Evolutionary conservation across 148 eudicot genomes (phyloP).

Genomic region (Oxyria digyna): DNA sequence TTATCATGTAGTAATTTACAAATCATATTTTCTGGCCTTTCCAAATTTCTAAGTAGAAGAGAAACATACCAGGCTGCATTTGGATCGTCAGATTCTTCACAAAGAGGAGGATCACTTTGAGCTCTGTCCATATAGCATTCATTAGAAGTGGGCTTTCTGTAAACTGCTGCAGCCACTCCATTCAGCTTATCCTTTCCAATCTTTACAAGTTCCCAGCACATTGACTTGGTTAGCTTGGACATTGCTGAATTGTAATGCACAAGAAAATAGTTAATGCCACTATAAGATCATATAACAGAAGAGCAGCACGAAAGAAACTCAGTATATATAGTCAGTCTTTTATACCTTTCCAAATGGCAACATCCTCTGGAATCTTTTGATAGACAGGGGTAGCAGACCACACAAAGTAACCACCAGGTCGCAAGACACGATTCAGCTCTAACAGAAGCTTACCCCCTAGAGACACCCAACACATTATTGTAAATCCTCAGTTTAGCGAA

Average conservation of each 20-base stretch:
- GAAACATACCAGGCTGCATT: conserved; percentile 48
- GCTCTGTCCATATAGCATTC: conserved; percentile 56
- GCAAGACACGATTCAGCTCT: conserved; percentile 58
- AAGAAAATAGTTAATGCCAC: background rate
- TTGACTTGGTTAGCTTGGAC: conserved; percentile 45
- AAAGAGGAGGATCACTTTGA: conserved; percentile 31
- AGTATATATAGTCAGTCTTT: conserved; percentile 27
- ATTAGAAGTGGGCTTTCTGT: conserved; percentile 50
- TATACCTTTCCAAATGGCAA: conserved; percentile 43
- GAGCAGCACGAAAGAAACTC: conserved; percentile 48
- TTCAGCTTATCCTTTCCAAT: conserved; percentile 36
- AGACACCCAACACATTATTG: background rate
- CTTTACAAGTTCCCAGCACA: conserved; percentile 57
- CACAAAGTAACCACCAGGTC: conserved; percentile 74
- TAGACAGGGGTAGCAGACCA: conserved; percentile 89
- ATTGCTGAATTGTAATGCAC: conserved; percentile 24
- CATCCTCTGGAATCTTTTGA: conserved; percentile 34
- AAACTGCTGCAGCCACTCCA: conserved; percentile 50
- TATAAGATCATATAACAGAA: conserved; percentile 12
- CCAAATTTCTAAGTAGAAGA: background rate
- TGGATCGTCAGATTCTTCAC: conserved; percentile 36
- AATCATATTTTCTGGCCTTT: background rate
- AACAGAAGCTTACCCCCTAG: conserved; percentile 72
- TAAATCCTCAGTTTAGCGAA: background rate
- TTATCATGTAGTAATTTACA: background rate